Evolutionary conservation across 2,329 filamentous ascomycete species (phyloP).

Genomic region (Pleochaeta shiraiana): DNA sequence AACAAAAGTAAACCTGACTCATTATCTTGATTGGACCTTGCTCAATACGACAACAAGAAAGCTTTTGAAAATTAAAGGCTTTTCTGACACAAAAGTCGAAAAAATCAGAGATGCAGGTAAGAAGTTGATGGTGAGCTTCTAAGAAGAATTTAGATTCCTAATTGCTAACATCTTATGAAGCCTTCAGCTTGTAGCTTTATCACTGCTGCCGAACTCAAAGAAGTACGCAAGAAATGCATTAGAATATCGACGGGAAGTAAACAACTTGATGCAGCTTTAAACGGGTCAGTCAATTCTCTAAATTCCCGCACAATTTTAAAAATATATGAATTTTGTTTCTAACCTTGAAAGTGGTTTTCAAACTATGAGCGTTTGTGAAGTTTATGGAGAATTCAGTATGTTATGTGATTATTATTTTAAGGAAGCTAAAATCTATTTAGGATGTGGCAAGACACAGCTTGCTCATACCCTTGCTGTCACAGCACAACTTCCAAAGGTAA

Average conservation of each 20-base stretch:
- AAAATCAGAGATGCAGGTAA: slow-evolving; percentile 46
- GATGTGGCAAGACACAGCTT: slow-evolving; percentile 47
- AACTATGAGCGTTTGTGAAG: slow-evolving; percentile 46
- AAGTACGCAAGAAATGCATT: slow-evolving; percentile 38
- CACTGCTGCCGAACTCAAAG: slow-evolving; percentile 40
- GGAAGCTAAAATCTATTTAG: slow-evolving; percentile 11
- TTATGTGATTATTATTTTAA: not conserved
- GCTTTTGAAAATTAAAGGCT: slow-evolving; percentile 44
- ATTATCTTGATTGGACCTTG: slow-evolving; percentile 27
- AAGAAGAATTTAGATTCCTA: too few relatives aligned
- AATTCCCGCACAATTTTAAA: slow-evolving; percentile 1
- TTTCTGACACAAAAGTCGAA: slow-evolving; percentile 48
- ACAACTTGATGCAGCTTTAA: slow-evolving; percentile 40
- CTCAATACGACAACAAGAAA: slow-evolving; percentile 35
- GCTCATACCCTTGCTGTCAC: slow-evolving; percentile 47
- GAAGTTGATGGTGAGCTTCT: slow-evolving; percentile 17
- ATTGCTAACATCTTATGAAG: slow-evolving; percentile 19
- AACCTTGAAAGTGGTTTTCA: slow-evolving; percentile 34
- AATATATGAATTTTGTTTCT: not conserved
- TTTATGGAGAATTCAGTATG: slow-evolving; percentile 35
- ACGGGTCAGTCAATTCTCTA: slow-evolving; percentile 25
- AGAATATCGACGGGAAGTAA: slow-evolving; percentile 49
- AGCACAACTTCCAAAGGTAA: slow-evolving; percentile 28
- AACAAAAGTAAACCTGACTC: not conserved
- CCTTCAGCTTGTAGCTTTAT: slow-evolving; percentile 38